phyloP scores from a whole-genome alignment of 371 early-diverging fungal species.

The Apophysomyces ossiformis region DNA sequence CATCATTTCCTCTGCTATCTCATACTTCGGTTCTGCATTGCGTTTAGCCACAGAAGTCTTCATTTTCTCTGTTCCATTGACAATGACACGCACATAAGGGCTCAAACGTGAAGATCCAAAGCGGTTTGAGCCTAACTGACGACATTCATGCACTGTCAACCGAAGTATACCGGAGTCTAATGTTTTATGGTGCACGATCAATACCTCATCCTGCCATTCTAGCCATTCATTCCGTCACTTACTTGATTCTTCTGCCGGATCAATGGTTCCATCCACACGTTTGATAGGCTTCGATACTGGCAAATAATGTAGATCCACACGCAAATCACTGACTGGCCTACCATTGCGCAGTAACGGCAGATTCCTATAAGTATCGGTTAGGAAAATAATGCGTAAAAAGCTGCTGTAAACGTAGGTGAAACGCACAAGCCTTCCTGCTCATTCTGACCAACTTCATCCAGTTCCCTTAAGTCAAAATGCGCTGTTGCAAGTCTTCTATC shows the following conservation, averaged over 20 bases:
- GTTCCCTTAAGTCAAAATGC: constrained; percentile 51
- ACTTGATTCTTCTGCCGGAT: constrained; percentile 65
- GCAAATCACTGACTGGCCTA: constrained; percentile 54
- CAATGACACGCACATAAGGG: constrained; percentile 49
- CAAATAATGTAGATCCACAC: constrained; percentile 62
- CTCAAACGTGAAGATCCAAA: constrained; percentile 33
- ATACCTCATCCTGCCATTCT: neutral
- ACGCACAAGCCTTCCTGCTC: constrained; percentile 38
- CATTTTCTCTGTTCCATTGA: constrained; percentile 51
- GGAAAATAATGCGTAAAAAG: neutral
- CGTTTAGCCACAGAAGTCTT: constrained; percentile 50
- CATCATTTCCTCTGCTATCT: constrained; percentile 48
- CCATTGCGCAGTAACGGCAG: constrained; percentile 50
- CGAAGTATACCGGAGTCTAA: constrained; percentile 58
- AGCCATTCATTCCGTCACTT: constrained; percentile 18
- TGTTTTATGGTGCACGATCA: neutral
- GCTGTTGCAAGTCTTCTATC: constrained; percentile 47
- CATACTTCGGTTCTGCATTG: constrained; percentile 52
- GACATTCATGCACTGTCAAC: constrained; percentile 58
- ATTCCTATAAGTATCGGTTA: constrained; percentile 21
- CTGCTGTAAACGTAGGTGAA: neutral
- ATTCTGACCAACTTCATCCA: constrained; percentile 51
- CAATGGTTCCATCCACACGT: constrained; percentile 45
- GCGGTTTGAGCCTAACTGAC: constrained; percentile 33
- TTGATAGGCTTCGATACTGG: constrained; percentile 63